Percentiles rank a stretch among this genome's conserved stretches.
Conservation (phyloP, 2,329 filamentous ascomycete genomes). For the Karstenula rhodostoma region DNA sequence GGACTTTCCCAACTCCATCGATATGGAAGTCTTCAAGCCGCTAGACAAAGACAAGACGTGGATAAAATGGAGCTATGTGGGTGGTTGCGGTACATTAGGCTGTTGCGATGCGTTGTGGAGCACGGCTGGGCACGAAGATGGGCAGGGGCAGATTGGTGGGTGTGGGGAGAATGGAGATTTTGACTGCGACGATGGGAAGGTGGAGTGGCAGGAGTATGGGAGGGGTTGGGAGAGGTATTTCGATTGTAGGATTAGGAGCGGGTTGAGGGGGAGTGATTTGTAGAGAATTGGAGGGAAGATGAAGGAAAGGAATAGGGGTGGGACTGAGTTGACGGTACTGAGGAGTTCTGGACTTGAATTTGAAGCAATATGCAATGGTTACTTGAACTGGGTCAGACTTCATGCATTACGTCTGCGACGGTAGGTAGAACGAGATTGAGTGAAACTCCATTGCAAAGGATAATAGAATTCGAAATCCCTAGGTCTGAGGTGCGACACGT, state of each 20-base stretch:
- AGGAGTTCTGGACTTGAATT: too few relatives aligned
- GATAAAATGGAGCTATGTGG: background rate
- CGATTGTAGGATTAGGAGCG: constrained; percentile 10
- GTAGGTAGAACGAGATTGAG: too few relatives aligned
- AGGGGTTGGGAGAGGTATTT: constrained; percentile 15
- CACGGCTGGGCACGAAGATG: constrained; percentile 6
- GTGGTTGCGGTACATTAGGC: background rate
- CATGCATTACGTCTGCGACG: too few relatives aligned
- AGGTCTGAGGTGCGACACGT: too few relatives aligned
- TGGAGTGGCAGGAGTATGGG: constrained; percentile 7
- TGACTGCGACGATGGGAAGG: constrained; percentile 12
- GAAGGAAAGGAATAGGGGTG: background rate
- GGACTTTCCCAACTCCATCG: background rate
- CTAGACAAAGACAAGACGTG: constrained; percentile 2
- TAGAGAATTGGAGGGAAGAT: background rate
- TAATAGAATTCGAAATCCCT: too few relatives aligned
- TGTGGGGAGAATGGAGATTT: constrained; percentile 11
- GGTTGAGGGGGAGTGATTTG: background rate
- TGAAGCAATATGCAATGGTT: too few relatives aligned
- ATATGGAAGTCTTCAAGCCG: background rate
- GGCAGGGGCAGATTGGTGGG: constrained; percentile 1
- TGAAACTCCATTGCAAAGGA: too few relatives aligned
- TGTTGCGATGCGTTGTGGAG: constrained; percentile 5
- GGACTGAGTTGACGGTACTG: too few relatives aligned
- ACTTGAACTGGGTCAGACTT: too few relatives aligned